Conservation (phyloP, 345 rosid genomes). For the Arabis alpina region DNA sequence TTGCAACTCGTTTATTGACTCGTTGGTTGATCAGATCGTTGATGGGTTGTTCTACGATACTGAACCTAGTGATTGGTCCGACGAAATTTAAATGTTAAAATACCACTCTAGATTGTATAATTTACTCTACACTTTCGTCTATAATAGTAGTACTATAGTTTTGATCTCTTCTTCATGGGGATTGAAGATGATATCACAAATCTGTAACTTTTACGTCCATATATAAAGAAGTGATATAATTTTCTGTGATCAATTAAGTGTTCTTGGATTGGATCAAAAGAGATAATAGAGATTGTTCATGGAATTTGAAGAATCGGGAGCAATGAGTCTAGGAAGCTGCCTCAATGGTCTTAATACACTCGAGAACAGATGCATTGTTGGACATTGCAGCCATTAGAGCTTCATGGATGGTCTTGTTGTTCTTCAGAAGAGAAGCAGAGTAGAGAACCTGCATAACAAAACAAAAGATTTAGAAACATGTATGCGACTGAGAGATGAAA, state of each 20-base stretch:
- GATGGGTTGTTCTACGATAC: slow-evolving; percentile 90
- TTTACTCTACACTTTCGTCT: slow-evolving; percentile 11
- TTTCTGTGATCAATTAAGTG: not conserved
- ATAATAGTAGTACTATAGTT: not conserved
- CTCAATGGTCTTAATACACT: slow-evolving; percentile 83
- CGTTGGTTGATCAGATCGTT: slow-evolving; percentile 79
- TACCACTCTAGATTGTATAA: slow-evolving; percentile 24
- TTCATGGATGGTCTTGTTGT: slow-evolving; percentile 71
- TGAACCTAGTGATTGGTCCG: slow-evolving; percentile 67
- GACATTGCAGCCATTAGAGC: slow-evolving; percentile 80
- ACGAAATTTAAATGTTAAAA: slow-evolving; percentile 48
- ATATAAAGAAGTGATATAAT: slow-evolving; percentile 9
- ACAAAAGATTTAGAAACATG: not conserved
- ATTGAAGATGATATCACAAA: slow-evolving; percentile 33
- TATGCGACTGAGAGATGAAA: not conserved
- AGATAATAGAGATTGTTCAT: slow-evolving; percentile 3
- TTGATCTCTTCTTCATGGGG: slow-evolving; percentile 32
- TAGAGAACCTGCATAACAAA: slow-evolving; percentile 68
- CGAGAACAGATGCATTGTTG: slow-evolving; percentile 69
- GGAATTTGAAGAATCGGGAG: slow-evolving; percentile 1
- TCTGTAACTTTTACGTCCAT: slow-evolving; percentile 29
- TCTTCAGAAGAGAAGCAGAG: slow-evolving; percentile 80
- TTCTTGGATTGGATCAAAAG: not conserved
- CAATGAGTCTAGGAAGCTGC: slow-evolving; percentile 51
- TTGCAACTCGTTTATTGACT: slow-evolving; percentile 81